Evolutionary conservation across 2,329 filamentous ascomycete species (phyloP), one percentile per base, ranked within the genome.

Genomic region (Botrytis galanthina): DNA sequence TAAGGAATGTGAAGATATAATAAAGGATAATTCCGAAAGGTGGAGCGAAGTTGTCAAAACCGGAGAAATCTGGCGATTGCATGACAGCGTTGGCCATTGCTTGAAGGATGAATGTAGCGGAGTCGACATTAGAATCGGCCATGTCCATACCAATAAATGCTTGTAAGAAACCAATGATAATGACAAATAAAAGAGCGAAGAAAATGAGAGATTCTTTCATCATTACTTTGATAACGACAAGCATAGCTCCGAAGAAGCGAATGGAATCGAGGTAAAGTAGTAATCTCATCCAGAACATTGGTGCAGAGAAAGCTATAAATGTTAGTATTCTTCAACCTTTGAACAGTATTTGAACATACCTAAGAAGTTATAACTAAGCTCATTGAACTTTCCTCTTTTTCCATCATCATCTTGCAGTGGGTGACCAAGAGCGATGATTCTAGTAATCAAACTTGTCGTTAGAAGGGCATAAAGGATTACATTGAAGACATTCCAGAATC

Each of bases 401-500:
- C 87, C 84, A 20, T 86, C 80, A 8, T 76, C 0, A 54, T 84
- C 81, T 3, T 82, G 81, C 61, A 81, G 62, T 0, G 86, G 85
- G 75, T 95, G 89, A 14, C 86, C 87, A 16, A 97, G 85, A 3
- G 94, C 95, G 66, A 97, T 86, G 78, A 97, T 88, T 48, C 96
- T 92, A 54, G 95, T 84, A 60, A 93, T 84, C 76, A 99, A 91
- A 4, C 93, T 97, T 5, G 93, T 88, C 0, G 90, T 88, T 48
- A 99, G 86, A 1, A 98, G 85, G 0, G 88, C 83, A 82, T 99
- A 99, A 0, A 99, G 86, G 0, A 91, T 87, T 39, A 89, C 88
- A 82, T 99, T 99, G 85, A 99, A 97, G 37, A 93, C 93, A 79
- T 97, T 98, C 96, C 96, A 98, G 82, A 99, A 99, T 32, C 93